A percentile compares a stretch with the other conserved stretches of the same genome.
Evolutionary conservation across 176 grass and related monocot genomes (phyloP).

Genomic region (Aegilops tauschii): DNA sequence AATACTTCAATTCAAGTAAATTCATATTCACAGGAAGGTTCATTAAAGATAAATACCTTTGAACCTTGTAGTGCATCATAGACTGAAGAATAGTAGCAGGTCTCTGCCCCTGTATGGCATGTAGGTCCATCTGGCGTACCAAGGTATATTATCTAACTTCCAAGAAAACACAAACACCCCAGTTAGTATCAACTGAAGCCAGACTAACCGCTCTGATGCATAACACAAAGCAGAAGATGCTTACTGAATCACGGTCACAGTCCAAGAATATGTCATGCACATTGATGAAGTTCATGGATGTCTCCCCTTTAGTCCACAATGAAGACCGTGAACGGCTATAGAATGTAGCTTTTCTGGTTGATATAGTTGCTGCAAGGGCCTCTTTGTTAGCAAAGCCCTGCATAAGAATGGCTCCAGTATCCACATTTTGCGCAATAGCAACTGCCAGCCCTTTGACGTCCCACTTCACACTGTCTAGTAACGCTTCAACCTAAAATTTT

Average conservation of each 20-base stretch:
- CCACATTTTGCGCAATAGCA: constrained; percentile 86
- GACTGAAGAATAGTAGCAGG: constrained; percentile 87
- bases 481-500: constrained; percentile 45
- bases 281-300: constrained; percentile 93
- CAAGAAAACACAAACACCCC: neutral
- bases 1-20: neutral
- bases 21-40: neutral
- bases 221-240: constrained; percentile 24
- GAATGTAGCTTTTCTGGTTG: constrained; percentile 81
- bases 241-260: constrained; percentile 90
- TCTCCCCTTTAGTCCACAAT: constrained; percentile 97
- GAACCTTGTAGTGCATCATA: constrained; percentile 60
- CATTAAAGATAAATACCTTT: constrained; percentile 47
- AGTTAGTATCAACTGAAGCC: constrained; percentile 23
- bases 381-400: constrained; percentile 89
- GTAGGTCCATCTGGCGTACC: constrained; percentile 95
- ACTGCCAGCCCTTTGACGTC: constrained; percentile 83
- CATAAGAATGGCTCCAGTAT: constrained; percentile 95
- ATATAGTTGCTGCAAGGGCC: constrained; percentile 71
- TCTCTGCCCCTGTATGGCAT: constrained; percentile 90
- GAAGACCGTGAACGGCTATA: constrained; percentile 77
- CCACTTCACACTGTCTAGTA: constrained; percentile 87
- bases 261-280: constrained; percentile 87
- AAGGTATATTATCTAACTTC: constrained; percentile 88
- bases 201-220: neutral